Conservation (phyloP, 2,329 filamentous ascomycete genomes). For the Calonectria montana region DNA sequence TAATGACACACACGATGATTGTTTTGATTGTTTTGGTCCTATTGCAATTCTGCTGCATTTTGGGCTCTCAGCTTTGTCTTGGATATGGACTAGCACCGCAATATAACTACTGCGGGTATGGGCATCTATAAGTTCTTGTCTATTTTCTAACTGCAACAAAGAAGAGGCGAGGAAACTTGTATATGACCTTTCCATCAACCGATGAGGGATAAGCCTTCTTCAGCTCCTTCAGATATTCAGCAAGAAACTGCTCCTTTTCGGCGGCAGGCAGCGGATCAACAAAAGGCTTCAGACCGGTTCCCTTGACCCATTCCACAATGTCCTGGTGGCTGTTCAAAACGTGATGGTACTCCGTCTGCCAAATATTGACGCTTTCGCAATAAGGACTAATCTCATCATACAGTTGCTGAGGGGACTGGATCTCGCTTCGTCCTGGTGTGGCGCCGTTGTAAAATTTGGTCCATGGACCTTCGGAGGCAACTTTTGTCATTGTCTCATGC, state of each 20-base stretch:
- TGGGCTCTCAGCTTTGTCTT: not conserved
- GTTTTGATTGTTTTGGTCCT: not conserved
- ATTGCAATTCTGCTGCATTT: not conserved
- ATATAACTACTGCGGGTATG: no score
- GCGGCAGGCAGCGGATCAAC: slow-evolving; percentile 57
- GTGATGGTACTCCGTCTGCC: slow-evolving; percentile 66
- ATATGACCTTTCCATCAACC: slow-evolving; percentile 63
- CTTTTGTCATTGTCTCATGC: slow-evolving; percentile 60
- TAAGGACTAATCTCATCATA: slow-evolving; percentile 61
- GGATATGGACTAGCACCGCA: no score
- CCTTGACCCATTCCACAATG: slow-evolving; percentile 71
- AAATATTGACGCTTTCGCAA: slow-evolving; percentile 59
- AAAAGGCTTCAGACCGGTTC: slow-evolving; percentile 67
- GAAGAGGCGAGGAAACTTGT: slow-evolving; percentile 68
- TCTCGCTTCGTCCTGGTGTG: slow-evolving; percentile 55
- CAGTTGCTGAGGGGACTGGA: slow-evolving; percentile 59
- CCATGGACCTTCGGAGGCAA: slow-evolving; percentile 55
- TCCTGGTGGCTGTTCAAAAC: slow-evolving; percentile 57
- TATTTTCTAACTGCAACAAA: slow-evolving; percentile 54
- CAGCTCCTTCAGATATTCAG: slow-evolving; percentile 59
- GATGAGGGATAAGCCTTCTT: slow-evolving; percentile 55
- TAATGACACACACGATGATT: no score
- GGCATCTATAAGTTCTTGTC: not conserved
- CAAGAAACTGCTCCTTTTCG: slow-evolving; percentile 57
- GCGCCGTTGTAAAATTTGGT: slow-evolving; percentile 38